These are phyloP conservation scores for Tricholoma sp. DNA, from an alignment of 768 basidiomycete species.

Conservation along the genomic window DNA sequence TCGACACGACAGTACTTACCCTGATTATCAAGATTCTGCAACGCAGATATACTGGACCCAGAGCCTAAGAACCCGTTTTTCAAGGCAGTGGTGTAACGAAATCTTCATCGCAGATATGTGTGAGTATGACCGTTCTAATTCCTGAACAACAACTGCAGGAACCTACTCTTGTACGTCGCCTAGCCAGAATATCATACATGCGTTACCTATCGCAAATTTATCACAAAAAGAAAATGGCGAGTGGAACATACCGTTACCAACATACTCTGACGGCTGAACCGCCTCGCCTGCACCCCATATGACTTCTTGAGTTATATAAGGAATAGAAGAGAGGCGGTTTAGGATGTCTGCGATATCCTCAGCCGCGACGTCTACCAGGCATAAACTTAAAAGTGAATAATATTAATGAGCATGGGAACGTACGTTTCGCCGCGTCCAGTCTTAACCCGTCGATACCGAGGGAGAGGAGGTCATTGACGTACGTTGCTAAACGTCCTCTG, in stretches of 20 bases:
- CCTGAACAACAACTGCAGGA: background rate
- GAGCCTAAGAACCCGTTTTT: conserved; percentile 43
- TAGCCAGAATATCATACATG: conserved; percentile 5
- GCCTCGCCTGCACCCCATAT: conserved; percentile 49
- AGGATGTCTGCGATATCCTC: conserved; percentile 52
- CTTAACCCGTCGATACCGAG: conserved; percentile 60
- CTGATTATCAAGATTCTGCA: conserved; percentile 46
- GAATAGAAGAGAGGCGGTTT: conserved; percentile 31
- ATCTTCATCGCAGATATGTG: conserved; percentile 26
- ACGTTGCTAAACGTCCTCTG: conserved; percentile 45
- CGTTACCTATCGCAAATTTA: no score
- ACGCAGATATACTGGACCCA: conserved; percentile 39
- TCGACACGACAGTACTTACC: conserved; percentile 26
- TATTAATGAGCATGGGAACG: conserved; percentile 6
- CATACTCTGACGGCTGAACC: conserved; percentile 53
- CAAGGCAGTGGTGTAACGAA: conserved; percentile 54
- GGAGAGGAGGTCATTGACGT: conserved; percentile 55
- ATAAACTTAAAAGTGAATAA: background rate
- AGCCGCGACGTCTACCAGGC: conserved; percentile 43
- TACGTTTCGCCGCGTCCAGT: conserved; percentile 63
- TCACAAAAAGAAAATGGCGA: background rate
- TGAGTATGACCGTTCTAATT: no score
- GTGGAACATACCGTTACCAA: conserved; percentile 35
- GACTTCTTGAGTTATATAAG: conserved; percentile 64
- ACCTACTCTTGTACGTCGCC: conserved; percentile 62